These are phyloP conservation scores for Halophytophthora batemanensis DNA, from an alignment of 352 stramenopile genomes.

Conservation along the genomic window DNA sequence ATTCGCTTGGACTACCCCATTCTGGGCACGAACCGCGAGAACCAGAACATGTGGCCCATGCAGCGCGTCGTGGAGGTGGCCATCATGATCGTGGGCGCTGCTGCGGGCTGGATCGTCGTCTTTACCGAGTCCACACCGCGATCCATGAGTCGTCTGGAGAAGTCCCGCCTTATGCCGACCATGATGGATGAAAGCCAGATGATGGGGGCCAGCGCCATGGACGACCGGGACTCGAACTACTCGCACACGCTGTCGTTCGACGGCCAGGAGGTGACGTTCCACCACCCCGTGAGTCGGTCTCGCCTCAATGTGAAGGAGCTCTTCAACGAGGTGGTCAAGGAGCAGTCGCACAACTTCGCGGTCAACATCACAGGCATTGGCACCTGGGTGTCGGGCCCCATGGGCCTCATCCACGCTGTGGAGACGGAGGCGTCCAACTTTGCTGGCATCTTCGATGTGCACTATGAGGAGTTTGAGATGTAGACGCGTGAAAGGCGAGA, in stretches of 20 bases:
- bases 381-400: slow-evolving; percentile 82
- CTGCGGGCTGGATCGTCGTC: slow-evolving; percentile 56
- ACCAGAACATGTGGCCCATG: slow-evolving; percentile 82
- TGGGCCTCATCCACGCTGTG: slow-evolving; percentile 74
- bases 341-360: slow-evolving; percentile 82
- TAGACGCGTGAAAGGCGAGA: slow-evolving; percentile 41
- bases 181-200: slow-evolving; percentile 30
- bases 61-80: slow-evolving; percentile 75
- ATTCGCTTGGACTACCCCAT: slow-evolving; percentile 74
- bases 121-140: slow-evolving; percentile 64
- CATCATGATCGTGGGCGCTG: slow-evolving; percentile 66
- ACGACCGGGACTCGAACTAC: slow-evolving; percentile 50
- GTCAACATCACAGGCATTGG: slow-evolving; percentile 79
- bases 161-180: slow-evolving; percentile 55
- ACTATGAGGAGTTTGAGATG: slow-evolving; percentile 89
- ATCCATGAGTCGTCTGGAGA: slow-evolving; percentile 74
- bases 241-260: slow-evolving; percentile 80
- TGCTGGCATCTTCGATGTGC: slow-evolving; percentile 85
- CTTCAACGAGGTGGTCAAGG: slow-evolving; percentile 77
- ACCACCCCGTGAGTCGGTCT: slow-evolving; percentile 63
- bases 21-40: slow-evolving; percentile 45
- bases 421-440: slow-evolving; percentile 73
- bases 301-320: slow-evolving; percentile 77
- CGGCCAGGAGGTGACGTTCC: slow-evolving; percentile 72
- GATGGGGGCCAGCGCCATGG: slow-evolving; percentile 27